phyloP scores from a whole-genome alignment of 805 yeast genomes.

The Hanseniaspora clermontiae region DNA sequence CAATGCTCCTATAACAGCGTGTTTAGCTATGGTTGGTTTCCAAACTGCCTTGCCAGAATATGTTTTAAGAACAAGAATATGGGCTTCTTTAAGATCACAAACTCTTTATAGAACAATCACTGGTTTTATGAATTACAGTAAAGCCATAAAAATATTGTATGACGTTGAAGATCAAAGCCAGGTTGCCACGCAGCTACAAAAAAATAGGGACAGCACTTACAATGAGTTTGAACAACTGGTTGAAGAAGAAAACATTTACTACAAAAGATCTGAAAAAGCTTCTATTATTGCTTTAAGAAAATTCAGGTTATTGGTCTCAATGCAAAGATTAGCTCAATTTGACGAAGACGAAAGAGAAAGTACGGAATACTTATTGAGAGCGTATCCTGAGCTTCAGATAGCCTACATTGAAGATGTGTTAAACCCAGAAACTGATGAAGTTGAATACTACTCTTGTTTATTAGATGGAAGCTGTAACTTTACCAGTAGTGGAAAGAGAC shows the following conservation, averaged over 20 bases:
- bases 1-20: constrained; percentile 85
- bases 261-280: constrained; percentile 26
- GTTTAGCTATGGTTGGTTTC: constrained; percentile 70
- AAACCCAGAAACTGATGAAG: constrained; percentile 53
- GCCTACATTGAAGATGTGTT: constrained; percentile 90
- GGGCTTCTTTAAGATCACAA: constrained; percentile 97
- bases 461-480: constrained; percentile 73
- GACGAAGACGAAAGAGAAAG: constrained; percentile 63
- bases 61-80: constrained; percentile 87
- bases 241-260: constrained; percentile 37
- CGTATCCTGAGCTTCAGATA: constrained; percentile 76
- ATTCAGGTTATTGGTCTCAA: constrained; percentile 67
- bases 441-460: constrained; percentile 60
- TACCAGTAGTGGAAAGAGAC: constrained; percentile 56
- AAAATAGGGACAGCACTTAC: constrained; percentile 96
- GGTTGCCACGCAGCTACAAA: constrained; percentile 51
- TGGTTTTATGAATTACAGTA: constrained; percentile 96
- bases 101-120: constrained; percentile 93
- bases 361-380: constrained; percentile 68
- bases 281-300: constrained; percentile 67
- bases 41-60: constrained; percentile 95
- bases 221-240: constrained; percentile 91
- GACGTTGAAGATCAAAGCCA: constrained; percentile 91
- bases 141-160: constrained; percentile 86
- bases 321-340: constrained; percentile 71